Evolutionary conservation across 2,329 filamentous ascomycete species (phyloP), one percentile per base, ranked within the genome.

Genomic region (Grosmannia clavigera): DNA sequence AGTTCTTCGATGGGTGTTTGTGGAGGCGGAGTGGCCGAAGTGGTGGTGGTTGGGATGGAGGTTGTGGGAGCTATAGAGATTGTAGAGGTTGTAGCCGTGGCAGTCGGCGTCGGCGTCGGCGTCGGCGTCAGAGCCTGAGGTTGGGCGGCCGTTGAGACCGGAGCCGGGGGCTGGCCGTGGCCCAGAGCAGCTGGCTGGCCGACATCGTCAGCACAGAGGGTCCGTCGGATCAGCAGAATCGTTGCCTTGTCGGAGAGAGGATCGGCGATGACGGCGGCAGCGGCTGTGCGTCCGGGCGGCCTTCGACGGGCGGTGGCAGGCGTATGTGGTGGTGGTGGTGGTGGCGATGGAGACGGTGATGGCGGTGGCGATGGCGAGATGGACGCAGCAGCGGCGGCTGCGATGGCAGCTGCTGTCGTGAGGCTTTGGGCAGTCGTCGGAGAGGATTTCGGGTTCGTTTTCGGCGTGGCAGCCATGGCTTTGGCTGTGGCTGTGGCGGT

Each of bases 181-280:
- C 31, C 31, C 31, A 31, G 7, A 7, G 31, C 31, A 31, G 40
- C 12, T 43, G 48, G n/a, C 48, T 40, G 38, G 38, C 22, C 48
- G 11, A 79, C 75, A 60, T 85, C 80, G 66, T 90, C 85, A n/a
- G 87, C 81, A 71, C 90, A 96, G 55, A 97, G 82, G 46, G 86
- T 85, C 57, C 90, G 86, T 62, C 91, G 88, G 72, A 96, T 89
- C 65, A 96, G 82, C 63, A 85, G 81, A 31, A 84, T 75, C 0
- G 91, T 95, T n/a, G 88, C 85, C 68, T 84, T 86, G 69, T 96
- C 88, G 46, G 87, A 89, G 63, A 85, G 78, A 57, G 81, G 78
- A 71, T 81, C 82, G 60, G 73, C 65, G 9, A 66, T 61, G 22
- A 12, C 71, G 66, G 60, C 65, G 61, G 68, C 67, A 59, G 31